Percentiles rank a stretch among this genome's conserved stretches.
These are phyloP conservation scores for Eucalyptus marginata DNA, from an alignment of 345 rosid species.

Conservation along the genomic window DNA sequence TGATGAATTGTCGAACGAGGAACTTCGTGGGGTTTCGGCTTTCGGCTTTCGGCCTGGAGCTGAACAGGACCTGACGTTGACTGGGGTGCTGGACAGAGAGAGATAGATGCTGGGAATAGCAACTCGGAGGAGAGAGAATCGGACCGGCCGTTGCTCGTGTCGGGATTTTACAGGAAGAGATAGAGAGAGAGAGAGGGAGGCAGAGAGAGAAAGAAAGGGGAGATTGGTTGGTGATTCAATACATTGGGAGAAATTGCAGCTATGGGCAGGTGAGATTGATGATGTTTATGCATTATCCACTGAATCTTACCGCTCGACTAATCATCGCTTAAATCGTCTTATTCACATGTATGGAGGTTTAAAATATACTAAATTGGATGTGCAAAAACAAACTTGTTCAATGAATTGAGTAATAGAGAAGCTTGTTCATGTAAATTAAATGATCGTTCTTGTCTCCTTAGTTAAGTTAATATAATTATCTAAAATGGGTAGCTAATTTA, in stretches of 20 bases:
- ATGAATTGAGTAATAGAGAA: not conserved
- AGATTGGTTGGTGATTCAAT: not conserved
- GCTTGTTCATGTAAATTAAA: not conserved
- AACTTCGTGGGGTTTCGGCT: not conserved
- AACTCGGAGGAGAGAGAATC: not conserved
- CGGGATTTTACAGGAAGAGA: not conserved
- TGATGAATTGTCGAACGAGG: not conserved
- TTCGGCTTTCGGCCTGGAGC: not conserved
- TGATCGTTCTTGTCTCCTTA: accelerated
- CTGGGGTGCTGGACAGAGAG: not conserved
- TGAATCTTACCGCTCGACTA: not conserved
- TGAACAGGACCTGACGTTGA: not conserved
- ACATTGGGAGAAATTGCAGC: not conserved
- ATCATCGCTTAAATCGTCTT: too few species aligned
- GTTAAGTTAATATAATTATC: not conserved
- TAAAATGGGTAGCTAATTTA: not conserved
- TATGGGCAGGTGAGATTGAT: not conserved
- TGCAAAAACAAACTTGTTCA: not conserved
- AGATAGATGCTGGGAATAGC: not conserved
- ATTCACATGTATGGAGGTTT: too few species aligned
- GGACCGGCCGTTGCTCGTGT: not conserved
- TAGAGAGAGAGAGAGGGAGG: too few species aligned
- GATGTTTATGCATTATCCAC: not conserved
- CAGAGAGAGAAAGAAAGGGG: too few species aligned
- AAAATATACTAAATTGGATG: not conserved